Base-by-base conservation (phyloP, 192 early-diverging fungal species). In the Geranomyces michiganensis region DNA sequence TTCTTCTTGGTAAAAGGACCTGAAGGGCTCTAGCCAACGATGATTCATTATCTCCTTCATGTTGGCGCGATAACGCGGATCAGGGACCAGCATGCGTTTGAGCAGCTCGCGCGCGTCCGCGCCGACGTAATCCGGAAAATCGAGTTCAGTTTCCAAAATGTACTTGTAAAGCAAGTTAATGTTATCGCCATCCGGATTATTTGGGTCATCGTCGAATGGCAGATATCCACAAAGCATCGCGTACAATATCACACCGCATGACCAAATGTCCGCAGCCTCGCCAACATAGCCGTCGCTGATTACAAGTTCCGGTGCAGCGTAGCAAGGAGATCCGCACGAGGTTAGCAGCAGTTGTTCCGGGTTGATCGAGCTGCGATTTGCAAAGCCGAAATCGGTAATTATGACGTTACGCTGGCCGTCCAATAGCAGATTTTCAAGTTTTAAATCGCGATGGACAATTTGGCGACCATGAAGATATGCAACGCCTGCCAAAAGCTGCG, bases 351-450 rank as follows among this genome's bases (percentile, higher is more conserved):
- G 79, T 27, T 70, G 27, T n/a, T 78, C 68, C n/a, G 70, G 65
- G 0, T 91, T 82, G 13, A 84, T 83, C 19, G 85, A 79, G 53
- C 93, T 92, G 81, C 92, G 90, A 69, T 95, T 97, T 19, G 97
- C 96, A 80, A 99, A 99, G 14, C 97, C 97, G 90, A 99, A 99
- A 76, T 99, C 97, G 9, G 97, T 96, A 78, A 99, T 97, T 67
- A 96, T 91, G 55, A 99, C 88, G 72, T 96, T 95, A 56, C 92
- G 85, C 72, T 95, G 85, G 58, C 87, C 85, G 83, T 99, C 97
- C 74, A 99, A 76, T 49, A 99, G 81, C 71, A 99, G 74, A 65
- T 99, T 99, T 81, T 99, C 96, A 74, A 98, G 83, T 78, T 96
- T 99, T 61, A 99, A 82, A 76, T 99, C 97, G 45, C 97, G 88